phyloP scores from a whole-genome alignment of 768 basidiomycete species.

The Xerocomellus chrysenteron region DNA sequence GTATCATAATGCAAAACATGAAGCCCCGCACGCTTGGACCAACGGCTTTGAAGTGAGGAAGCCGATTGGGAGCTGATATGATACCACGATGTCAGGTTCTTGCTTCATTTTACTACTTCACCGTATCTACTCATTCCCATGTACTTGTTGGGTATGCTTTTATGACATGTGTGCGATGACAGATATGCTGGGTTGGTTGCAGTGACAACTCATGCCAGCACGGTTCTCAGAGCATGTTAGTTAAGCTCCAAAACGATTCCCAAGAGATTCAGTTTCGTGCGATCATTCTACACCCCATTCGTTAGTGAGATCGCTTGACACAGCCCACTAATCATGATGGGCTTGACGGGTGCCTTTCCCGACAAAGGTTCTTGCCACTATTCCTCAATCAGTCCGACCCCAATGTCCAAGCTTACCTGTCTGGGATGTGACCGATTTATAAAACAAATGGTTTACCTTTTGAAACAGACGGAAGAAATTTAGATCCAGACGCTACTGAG shows the following conservation, averaged over 20 bases:
- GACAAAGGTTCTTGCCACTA: slow-evolving; percentile 17
- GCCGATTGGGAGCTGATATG: slow-evolving; percentile 91
- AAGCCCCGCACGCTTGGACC: slow-evolving; percentile 99
- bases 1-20: slow-evolving; percentile 81
- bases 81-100: slow-evolving; percentile 28
- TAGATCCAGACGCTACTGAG: neutral
- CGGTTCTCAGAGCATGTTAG: slow-evolving; percentile 1
- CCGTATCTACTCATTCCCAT: slow-evolving; percentile 21
- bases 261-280: neutral
- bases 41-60: slow-evolving; percentile 70
- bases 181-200: slow-evolving; percentile 4
- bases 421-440: neutral
- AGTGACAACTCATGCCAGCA: slow-evolving; percentile 12
- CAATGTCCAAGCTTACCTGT: slow-evolving; percentile 5
- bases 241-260: slow-evolving; percentile 4
- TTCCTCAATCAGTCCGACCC: slow-evolving; percentile 26
- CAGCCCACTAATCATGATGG: slow-evolving; percentile 8
- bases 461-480: neutral
- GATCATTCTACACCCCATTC: neutral
- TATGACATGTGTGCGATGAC: slow-evolving; percentile 12
- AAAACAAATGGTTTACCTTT: neutral
- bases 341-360: slow-evolving; percentile 14
- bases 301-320: slow-evolving; percentile 5
- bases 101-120: slow-evolving; percentile 11
- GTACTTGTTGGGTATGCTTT: slow-evolving; percentile 15